Evolutionary conservation across 345 rosid genomes (phyloP).

Genomic region (Clausena lansium): DNA sequence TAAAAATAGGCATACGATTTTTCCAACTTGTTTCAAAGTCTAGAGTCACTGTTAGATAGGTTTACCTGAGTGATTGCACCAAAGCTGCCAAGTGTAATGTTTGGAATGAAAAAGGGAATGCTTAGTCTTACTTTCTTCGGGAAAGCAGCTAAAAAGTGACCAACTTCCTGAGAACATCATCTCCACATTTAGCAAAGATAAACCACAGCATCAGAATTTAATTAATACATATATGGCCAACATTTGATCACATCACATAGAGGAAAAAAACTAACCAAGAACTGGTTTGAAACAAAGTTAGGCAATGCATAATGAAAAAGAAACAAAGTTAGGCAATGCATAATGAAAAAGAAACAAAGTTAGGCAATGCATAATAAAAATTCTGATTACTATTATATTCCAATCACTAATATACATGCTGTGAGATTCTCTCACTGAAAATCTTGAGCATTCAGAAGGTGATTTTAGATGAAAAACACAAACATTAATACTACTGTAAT

Average conservation of each 20-base stretch:
- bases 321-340: not conserved
- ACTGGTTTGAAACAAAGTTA: not conserved
- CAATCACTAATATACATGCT: not conserved
- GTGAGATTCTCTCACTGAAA: not conserved
- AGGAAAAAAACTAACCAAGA: no score
- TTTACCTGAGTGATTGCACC: conserved; percentile 95
- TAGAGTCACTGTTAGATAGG: conserved; percentile 11
- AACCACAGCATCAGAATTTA: not conserved
- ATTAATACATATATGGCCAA: not conserved
- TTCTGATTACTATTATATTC: not conserved
- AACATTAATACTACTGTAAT: not conserved
- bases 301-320: not conserved
- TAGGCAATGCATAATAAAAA: not conserved
- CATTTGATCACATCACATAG: no score
- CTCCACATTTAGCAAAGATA: conserved; percentile 15
- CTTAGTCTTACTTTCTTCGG: conserved; percentile 91
- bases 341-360: not conserved
- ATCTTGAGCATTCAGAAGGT: not conserved
- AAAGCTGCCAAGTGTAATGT: conserved; percentile 96
- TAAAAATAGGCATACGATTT: conserved; percentile 8
- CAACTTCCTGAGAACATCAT: conserved; percentile 67
- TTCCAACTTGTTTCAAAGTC: conserved; percentile 3
- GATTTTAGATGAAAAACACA: not conserved
- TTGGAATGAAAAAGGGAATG: conserved; percentile 92
- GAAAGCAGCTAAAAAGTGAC: conserved; percentile 84